Conservation (phyloP, 257 asterid species). For the Lavandula angustifolia region DNA sequence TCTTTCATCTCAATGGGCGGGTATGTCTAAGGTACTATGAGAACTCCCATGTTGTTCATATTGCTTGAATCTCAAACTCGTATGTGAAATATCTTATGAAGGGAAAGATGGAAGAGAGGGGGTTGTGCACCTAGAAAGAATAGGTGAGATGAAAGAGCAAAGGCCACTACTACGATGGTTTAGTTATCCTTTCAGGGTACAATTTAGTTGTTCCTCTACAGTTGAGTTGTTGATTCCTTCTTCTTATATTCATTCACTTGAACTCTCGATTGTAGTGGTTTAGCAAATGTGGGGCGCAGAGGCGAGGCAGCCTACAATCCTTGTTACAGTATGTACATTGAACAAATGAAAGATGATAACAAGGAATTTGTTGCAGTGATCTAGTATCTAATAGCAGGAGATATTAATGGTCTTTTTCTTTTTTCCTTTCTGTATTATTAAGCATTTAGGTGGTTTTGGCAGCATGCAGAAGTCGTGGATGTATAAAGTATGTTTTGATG, state of each 20-base stretch:
- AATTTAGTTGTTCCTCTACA: too few relatives aligned
- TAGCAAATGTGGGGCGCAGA: conserved; percentile 51
- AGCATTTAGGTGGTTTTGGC: too few relatives aligned
- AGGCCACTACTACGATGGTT: conserved; percentile 77
- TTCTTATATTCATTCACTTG: neutral
- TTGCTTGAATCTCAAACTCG: too few relatives aligned
- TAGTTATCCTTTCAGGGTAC: conserved; percentile 74
- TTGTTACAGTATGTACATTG: conserved; percentile 44
- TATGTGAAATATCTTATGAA: conserved; percentile 25
- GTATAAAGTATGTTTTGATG: too few relatives aligned
- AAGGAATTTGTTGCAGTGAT: conserved; percentile 54
- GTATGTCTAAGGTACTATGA: conserved; percentile 65
- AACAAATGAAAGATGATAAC: conserved; percentile 50
- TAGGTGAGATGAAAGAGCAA: conserved; percentile 65
- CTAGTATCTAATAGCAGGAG: conserved; percentile 57
- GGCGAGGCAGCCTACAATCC: conserved; percentile 74
- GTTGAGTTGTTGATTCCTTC: neutral
- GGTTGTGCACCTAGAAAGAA: conserved; percentile 70
- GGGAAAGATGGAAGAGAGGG: conserved; percentile 79
- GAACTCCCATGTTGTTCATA: conserved; percentile 4
- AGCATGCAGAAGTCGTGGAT: too few relatives aligned
- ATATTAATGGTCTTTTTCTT: conserved; percentile 44
- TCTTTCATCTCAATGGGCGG: conserved; percentile 82
- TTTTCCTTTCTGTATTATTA: too few relatives aligned
- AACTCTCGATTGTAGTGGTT: conserved; percentile 46